These are phyloP conservation scores for Blastobotrys mokoenaii DNA, from an alignment of 805 yeast species.

Conservation along the genomic window DNA sequence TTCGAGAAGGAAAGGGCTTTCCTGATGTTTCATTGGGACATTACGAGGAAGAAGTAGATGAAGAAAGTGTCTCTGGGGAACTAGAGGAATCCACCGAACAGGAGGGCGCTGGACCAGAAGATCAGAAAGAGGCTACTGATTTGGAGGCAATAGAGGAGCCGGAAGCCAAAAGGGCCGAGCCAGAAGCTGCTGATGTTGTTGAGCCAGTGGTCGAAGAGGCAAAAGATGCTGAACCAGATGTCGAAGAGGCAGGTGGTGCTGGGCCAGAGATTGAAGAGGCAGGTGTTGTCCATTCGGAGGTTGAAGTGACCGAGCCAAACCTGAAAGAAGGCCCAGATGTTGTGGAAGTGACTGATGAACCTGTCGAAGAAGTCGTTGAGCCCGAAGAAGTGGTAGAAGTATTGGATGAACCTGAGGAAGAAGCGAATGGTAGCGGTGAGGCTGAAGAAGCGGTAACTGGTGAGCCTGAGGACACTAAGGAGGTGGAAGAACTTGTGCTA, in stretches of 20 bases:
- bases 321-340: no score
- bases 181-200: neutral
- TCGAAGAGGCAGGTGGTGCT: neutral
- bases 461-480: neutral
- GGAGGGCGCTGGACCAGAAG: neutral
- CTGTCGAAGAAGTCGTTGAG: neutral
- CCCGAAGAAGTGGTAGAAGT: neutral
- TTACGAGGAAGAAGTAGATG: neutral
- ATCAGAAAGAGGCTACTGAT: neutral
- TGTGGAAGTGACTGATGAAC: neutral
- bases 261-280: neutral
- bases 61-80: neutral
- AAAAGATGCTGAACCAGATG: neutral
- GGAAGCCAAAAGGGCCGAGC: neutral
- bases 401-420: neutral
- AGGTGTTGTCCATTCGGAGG: no score
- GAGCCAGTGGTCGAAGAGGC: neutral
- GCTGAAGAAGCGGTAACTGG: neutral
- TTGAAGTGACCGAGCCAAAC: no score
- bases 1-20: constrained; percentile 9
- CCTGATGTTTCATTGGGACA: constrained; percentile 4
- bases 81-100: neutral
- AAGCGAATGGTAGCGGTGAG: neutral
- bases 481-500: neutral
- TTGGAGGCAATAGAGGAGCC: neutral